Base-by-base conservation (phyloP, 305 asterid genomes). In the Ajuga reptans region DNA sequence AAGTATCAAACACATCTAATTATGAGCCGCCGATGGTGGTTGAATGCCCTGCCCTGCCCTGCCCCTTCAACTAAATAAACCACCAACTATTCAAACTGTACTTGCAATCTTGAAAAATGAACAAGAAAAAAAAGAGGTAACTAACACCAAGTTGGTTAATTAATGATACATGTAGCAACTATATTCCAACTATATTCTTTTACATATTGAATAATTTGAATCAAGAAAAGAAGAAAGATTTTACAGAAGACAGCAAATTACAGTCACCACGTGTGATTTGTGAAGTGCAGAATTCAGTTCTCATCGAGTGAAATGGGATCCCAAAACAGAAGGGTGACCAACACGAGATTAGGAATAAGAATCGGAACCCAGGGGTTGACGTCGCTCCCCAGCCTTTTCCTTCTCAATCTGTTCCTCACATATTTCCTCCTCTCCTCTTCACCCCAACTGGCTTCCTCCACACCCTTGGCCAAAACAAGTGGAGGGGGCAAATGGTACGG, bases 401-500 rank as follows among this genome's bases (percentile, higher is more conserved):
- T 75, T 36, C 71, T 69, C 42, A 89, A 54, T 74, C 96, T 84
- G 63, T 52, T 71, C 76, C 89, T 39, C 49, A 64, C 95, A 49
- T 81, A 85, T 41, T 49, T 77, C 29, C 72, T 80, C 82, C 77
- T 86, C 81, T 81, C 81, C 58, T 88, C 95, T 6, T 71, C 88
- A 10, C 86, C 83, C 98, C 98, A 89, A 71, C 59, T 67, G 0
- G 86, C 90, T 65, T 83, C 95, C 80, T 84, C 91, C 72, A 89
- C 81, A 11, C 96, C 98, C 64, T 75, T 79, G 5, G 96, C 92
- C 69, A 84, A 72, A 0, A 81, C 60, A 46, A 81, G 46, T 51
- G 95, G 92, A 37, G 94, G 96, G 8, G 98, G 96, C 57, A 81
- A 49, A 6, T 79, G 89, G 74, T 75, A 89, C 1, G 96, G 95